Percentiles rank a stretch among this genome's conserved stretches.
Evolutionary conservation across 768 basidiomycete genomes (phyloP).

Genomic region (Leccinum imitatum): DNA sequence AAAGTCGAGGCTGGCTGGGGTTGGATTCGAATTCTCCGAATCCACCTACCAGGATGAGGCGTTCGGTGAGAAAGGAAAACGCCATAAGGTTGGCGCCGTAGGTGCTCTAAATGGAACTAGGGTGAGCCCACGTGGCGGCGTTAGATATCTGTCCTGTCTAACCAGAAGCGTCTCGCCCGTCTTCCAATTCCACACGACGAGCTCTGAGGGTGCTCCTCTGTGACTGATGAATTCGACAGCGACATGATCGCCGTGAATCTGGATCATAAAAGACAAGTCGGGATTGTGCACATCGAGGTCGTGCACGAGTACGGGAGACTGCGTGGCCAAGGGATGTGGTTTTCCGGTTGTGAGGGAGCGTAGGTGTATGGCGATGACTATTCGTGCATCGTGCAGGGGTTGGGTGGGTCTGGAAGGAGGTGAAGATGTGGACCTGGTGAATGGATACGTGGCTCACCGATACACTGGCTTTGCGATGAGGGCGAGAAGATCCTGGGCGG

Average conservation of each 20-base stretch:
- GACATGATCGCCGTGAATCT: constrained; percentile 52
- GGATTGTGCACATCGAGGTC: constrained; percentile 18
- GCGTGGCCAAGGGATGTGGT: constrained; percentile 44
- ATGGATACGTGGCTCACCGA: constrained; percentile 30
- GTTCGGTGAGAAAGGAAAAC: constrained; percentile 43
- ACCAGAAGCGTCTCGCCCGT: constrained; percentile 51
- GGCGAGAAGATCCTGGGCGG: constrained; percentile 63
- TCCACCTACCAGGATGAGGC: constrained; percentile 38
- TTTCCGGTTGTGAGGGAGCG: constrained; percentile 45
- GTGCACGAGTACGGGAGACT: constrained; percentile 33
- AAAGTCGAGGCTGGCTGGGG: constrained; percentile 28
- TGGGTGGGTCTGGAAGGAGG: constrained; percentile 11
- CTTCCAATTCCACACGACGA: constrained; percentile 70
- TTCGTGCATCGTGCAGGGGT: constrained; percentile 10
- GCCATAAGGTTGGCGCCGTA: constrained; percentile 37
- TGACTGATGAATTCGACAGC: constrained; percentile 46
- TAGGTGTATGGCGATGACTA: constrained; percentile 40
- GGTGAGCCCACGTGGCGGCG: constrained; percentile 1
- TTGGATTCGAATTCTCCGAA: constrained; percentile 23
- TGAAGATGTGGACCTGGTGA: constrained; percentile 1
- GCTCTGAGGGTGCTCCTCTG: constrained; percentile 39
- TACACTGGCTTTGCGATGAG: constrained; percentile 40
- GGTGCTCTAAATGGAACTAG: constrained; percentile 19
- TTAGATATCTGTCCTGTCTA: constrained; percentile 22
- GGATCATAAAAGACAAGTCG: constrained; percentile 45